phyloP scores from a whole-genome alignment of 1,139 yeast species.

The Candida sp. region DNA sequence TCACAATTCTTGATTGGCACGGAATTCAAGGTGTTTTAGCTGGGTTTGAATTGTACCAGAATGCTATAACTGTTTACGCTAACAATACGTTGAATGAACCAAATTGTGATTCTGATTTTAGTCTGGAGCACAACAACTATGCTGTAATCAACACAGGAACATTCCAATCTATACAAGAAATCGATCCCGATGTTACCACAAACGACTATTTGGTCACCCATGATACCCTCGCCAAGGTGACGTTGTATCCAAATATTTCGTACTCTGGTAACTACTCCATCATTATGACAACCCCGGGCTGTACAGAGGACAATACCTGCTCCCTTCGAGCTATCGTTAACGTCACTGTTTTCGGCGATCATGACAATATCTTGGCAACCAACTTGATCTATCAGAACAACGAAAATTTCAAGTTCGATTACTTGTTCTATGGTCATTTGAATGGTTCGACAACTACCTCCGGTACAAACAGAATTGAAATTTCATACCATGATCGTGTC shows the following conservation, averaged over 20 bases:
- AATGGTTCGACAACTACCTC: constrained; percentile 46
- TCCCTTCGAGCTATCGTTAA: constrained; percentile 73
- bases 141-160: constrained; percentile 37
- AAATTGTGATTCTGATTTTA: constrained; percentile 46
- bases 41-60: constrained; percentile 77
- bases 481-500: constrained; percentile 42
- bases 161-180: constrained; percentile 32
- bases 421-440: constrained; percentile 72
- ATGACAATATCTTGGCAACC: constrained; percentile 46
- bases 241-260: constrained; percentile 72
- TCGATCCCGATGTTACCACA: constrained; percentile 21
- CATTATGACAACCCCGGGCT: constrained; percentile 86
- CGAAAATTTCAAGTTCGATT: constrained; percentile 78
- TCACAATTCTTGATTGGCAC: constrained; percentile 72
- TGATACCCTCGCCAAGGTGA: constrained; percentile 48
- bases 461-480: constrained; percentile 53
- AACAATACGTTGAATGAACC: constrained; percentile 76
- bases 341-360: constrained; percentile 62
- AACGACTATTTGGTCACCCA: constrained; percentile 35
- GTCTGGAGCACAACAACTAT: constrained; percentile 31
- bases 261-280: constrained; percentile 79
- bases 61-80: constrained; percentile 67
- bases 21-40: constrained; percentile 71
- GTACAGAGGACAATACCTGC: constrained; percentile 74
- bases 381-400: constrained; percentile 76